A percentile compares a stretch with the other conserved stretches of the same genome.
These are phyloP conservation scores for Populus deltoides DNA, from an alignment of 345 rosid species.

Conservation along the genomic window DNA sequence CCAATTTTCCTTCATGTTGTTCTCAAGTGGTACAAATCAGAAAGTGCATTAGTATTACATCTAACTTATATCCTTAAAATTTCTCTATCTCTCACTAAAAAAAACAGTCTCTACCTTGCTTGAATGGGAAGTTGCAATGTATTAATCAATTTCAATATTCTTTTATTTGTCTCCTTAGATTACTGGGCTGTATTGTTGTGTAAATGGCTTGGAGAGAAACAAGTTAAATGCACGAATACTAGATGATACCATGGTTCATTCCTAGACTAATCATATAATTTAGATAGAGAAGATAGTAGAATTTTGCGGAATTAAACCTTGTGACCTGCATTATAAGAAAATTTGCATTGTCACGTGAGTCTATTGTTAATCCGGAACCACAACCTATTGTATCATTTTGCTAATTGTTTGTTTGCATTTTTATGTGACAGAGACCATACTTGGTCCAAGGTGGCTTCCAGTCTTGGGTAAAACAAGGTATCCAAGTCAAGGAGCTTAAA, in stretches of 20 bases:
- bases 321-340: not conserved
- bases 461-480: constrained; percentile 76
- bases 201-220: not conserved
- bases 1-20: not conserved
- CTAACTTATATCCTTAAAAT: not conserved
- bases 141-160: not conserved
- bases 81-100: not conserved
- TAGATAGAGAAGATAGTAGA: not conserved
- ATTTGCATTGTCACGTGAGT: not conserved
- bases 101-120: not conserved
- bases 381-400: not conserved
- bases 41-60: not conserved
- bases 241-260: not conserved
- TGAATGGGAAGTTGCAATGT: not conserved
- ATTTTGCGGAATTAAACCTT: not conserved
- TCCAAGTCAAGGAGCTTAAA: constrained; percentile 69
- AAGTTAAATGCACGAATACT: not conserved
- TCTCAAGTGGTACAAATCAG: not conserved
- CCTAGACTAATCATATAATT: not conserved
- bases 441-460: constrained; percentile 83
- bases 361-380: not conserved
- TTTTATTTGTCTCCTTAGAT: not conserved
- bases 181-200: not conserved
- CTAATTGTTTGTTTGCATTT: constrained; percentile 13
- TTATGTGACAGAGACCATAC: constrained; percentile 59